phyloP scores from a whole-genome alignment of 768 basidiomycete species.

The Lentinula boryana region DNA sequence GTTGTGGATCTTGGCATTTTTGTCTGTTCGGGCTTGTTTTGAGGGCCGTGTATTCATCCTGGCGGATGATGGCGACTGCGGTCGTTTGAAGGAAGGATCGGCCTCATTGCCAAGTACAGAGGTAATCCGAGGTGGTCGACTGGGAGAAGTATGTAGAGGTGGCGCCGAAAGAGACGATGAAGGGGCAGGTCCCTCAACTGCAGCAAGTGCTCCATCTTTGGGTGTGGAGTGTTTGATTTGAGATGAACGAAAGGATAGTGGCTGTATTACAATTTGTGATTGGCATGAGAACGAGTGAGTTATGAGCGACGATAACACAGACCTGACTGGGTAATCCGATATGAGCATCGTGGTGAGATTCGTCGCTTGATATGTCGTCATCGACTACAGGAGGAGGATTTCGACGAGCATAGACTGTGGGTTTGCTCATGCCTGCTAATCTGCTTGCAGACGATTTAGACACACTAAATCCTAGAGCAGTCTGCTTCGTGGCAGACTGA shows the following conservation, averaged over 20 bases:
- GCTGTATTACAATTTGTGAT: neutral
- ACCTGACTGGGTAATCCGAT: neutral
- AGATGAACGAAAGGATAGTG: neutral
- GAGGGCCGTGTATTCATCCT: neutral
- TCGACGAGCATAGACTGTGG: neutral
- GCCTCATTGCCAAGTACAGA: neutral
- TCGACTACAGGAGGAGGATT: neutral
- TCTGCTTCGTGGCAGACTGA: neutral
- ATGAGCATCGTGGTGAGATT: neutral
- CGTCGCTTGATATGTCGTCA: neutral
- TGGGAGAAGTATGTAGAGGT: neutral
- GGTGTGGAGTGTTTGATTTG: conserved; percentile 2
- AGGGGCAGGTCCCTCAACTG: neutral
- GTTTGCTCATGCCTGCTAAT: neutral
- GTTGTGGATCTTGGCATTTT: no score
- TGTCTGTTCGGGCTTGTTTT: neutral
- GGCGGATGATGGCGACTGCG: neutral
- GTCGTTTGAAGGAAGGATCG: neutral
- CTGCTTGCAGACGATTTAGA: neutral
- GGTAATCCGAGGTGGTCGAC: neutral
- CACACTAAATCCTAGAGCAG: neutral
- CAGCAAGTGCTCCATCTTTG: neutral
- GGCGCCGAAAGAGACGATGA: neutral
- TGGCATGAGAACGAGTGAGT: neutral
- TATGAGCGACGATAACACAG: neutral